A percentile compares a stretch with the other conserved stretches of the same genome.
Evolutionary conservation across 108 stramenopile species (phyloP).

Genomic region (Stephanodiscus minutulus): DNA sequence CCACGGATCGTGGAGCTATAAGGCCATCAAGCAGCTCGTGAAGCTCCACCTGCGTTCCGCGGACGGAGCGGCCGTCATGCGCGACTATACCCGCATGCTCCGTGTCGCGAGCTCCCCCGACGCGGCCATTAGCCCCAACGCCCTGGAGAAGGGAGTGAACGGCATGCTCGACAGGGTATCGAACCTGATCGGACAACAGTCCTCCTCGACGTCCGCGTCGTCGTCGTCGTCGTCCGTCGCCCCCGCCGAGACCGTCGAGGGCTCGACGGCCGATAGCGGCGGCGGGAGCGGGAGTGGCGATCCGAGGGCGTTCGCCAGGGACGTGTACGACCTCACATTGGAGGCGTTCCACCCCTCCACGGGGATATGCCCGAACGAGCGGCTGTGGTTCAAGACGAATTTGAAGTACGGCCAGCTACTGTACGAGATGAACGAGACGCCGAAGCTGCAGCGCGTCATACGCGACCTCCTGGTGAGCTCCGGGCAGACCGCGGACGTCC

Average conservation of each 20-base stretch:
- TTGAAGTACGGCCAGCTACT: constrained; percentile 93
- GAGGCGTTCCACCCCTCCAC: constrained; percentile 69
- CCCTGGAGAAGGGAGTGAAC: constrained; percentile 92
- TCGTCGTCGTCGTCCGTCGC: too few relatives aligned
- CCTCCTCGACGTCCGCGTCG: not conserved
- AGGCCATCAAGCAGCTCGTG: constrained; percentile 89
- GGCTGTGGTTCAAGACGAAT: constrained; percentile 95
- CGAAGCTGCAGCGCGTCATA: constrained; percentile 86
- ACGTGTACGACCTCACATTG: constrained; percentile 78
- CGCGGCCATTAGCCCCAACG: constrained; percentile 83
- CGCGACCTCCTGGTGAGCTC: constrained; percentile 59
- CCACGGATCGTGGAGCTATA: constrained; percentile 87
- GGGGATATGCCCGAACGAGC: constrained; percentile 82
- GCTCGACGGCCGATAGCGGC: constrained; percentile 3
- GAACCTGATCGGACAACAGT: constrained; percentile 57
- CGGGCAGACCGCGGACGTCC: constrained; percentile 18
- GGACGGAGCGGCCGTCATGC: constrained; percentile 49
- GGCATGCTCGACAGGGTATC: constrained; percentile 89
- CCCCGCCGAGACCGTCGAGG: too few relatives aligned
- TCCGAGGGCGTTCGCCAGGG: constrained; percentile 56
- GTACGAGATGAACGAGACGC: constrained; percentile 88
- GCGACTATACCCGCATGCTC: constrained; percentile 70
- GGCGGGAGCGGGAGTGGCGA: constrained; percentile 26
- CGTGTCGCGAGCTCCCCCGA: constrained; percentile 58
- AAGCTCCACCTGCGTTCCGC: constrained; percentile 73